Base-by-base conservation (phyloP, 2,329 filamentous ascomycete genomes). In the Grosmannia clavigera region DNA sequence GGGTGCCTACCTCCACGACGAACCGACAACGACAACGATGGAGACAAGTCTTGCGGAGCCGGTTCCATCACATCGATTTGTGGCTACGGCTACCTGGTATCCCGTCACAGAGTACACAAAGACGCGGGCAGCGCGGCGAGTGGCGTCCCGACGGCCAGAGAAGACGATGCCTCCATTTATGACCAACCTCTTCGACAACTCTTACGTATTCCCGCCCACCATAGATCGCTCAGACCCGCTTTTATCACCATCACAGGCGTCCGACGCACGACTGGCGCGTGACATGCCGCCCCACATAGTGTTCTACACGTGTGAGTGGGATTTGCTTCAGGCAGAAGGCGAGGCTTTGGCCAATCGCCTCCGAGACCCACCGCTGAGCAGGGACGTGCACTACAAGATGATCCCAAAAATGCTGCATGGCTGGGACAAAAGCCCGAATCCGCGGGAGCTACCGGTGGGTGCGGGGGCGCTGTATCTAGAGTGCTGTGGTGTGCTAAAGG, bases 371-470 rank as follows among this genome's bases (percentile, higher is more conserved):
- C 74, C 75, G 1, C 69, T 82, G 5, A 74, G 73, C 29, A 86
- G 85, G 71, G 75, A 75, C 9, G 79, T 87, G 1, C 72, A 75
- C 58, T 85, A 84, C 65, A 78, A 77, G 31, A 79, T 83, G 70
- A 76, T 87, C 2, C 72, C 75, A 3, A 81, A 76, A 2, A 83
- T 84, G 27, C 76, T 78, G 33, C 84, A 87, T 67, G 84, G 78
- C 0, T 87, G 84, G 78, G 84, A 87, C 66, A 87, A 87, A 71
- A 79, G 79, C 33, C 82, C 83, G 0, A 85, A 84, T 66, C 83
- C 82, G 5, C 68, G 81, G 29, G 76, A 75, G 59, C 77, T 77
- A 40, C 77, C 77, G 3, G 72, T 73, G 1, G 76, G 77, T 29
- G 76, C 80, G n/a, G 72, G 78, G 64, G 72, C 76, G 59, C 72